Conservation (phyloP, 306 rosid genomes). For the Begonia fuchsioides region DNA sequence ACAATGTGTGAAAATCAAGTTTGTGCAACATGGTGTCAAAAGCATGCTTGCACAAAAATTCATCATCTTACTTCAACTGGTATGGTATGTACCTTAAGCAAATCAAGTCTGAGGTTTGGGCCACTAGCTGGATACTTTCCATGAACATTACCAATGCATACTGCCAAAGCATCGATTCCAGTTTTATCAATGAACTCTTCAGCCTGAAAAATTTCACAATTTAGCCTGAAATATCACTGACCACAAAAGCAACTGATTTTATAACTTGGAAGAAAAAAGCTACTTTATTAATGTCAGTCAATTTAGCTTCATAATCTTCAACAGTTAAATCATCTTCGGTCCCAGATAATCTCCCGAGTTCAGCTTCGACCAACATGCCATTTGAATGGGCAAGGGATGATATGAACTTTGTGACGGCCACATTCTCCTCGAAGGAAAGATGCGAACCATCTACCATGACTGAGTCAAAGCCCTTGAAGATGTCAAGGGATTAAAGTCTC, state of each 20-base stretch:
- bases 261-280: slow-evolving; percentile 5
- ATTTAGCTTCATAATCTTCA: slow-evolving; percentile 81
- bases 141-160: slow-evolving; percentile 86
- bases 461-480: slow-evolving; percentile 70
- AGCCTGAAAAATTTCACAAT: slow-evolving; percentile 45
- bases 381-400: slow-evolving; percentile 62
- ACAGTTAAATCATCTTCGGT: slow-evolving; percentile 91
- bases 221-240: no score
- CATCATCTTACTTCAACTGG: no score
- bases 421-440: slow-evolving; percentile 69
- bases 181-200: slow-evolving; percentile 73
- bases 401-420: slow-evolving; percentile 57
- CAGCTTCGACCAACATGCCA: slow-evolving; percentile 83
- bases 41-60: no score
- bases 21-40: no score
- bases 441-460: slow-evolving; percentile 91
- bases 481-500: no score
- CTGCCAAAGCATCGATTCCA: slow-evolving; percentile 96
- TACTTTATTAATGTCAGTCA: slow-evolving; percentile 74
- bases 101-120: slow-evolving; percentile 74
- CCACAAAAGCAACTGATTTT: not conserved
- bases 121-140: slow-evolving; percentile 90
- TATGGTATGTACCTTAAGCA: slow-evolving; percentile 63
- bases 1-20: no score
- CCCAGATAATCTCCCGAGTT: slow-evolving; percentile 88